These are phyloP conservation scores for Malus hybrid DNA, from an alignment of 331 rosid genomes.

Conservation along the genomic window DNA sequence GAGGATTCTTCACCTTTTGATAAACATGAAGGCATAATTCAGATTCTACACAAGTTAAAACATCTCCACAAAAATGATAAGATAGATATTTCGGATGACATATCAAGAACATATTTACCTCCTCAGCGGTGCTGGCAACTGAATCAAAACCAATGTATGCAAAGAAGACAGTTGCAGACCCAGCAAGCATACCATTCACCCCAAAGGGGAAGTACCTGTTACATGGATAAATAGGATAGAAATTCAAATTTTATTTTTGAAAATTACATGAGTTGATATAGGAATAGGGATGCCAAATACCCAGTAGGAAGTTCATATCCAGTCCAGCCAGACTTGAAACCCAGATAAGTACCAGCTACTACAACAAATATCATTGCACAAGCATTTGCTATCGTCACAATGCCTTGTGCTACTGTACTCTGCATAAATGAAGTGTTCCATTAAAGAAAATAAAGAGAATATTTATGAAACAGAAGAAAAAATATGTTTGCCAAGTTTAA, in stretches of 20 bases:
- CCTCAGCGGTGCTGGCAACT: slow-evolving; percentile 89
- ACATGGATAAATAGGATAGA: background rate
- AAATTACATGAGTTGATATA: background rate
- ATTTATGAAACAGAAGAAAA: background rate
- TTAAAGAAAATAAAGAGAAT: background rate
- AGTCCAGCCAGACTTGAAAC: slow-evolving; percentile 78
- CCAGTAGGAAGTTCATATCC: slow-evolving; percentile 79
- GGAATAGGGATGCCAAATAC: slow-evolving; percentile 33
- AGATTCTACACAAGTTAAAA: background rate
- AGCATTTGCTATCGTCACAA: slow-evolving; percentile 56
- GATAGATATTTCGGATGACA: background rate
- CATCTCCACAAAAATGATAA: background rate
- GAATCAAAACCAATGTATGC: slow-evolving; percentile 85
- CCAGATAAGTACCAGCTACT: slow-evolving; percentile 61
- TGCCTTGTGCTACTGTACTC: slow-evolving; percentile 67
- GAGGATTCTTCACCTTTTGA: slow-evolving; percentile 83
- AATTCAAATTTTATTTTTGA: background rate
- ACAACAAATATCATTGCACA: slow-evolving; percentile 76
- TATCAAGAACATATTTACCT: slow-evolving; percentile 34
- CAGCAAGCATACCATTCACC: slow-evolving; percentile 21
- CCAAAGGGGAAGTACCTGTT: slow-evolving; percentile 57
- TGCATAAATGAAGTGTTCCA: slow-evolving; percentile 31
- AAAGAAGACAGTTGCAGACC: slow-evolving; percentile 89
- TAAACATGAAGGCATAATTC: slow-evolving; percentile 10
- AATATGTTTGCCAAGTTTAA: background rate